These are phyloP conservation scores for Prinsepia uniflora DNA, from an alignment of 306 rosid genomes.

Conservation along the genomic window DNA sequence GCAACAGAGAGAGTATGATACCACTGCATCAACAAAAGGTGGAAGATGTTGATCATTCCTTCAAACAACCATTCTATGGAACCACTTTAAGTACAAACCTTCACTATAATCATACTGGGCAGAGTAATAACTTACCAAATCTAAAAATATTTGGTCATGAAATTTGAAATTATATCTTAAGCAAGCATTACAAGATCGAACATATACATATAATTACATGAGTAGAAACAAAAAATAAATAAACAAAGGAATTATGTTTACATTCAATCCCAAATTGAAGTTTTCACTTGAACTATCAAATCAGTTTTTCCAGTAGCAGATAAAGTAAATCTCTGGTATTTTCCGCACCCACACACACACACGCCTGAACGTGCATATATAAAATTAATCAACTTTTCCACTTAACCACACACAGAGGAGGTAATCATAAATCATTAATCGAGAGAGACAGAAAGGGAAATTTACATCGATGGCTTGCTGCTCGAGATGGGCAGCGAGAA, in stretches of 20 bases:
- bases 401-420: background rate
- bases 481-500: constrained; percentile 2
- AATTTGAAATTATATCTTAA: too few relatives aligned
- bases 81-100: too few relatives aligned
- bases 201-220: too few relatives aligned
- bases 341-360: background rate
- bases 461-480: background rate
- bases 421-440: background rate
- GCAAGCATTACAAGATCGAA: too few relatives aligned
- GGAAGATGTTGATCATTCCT: too few relatives aligned
- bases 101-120: too few relatives aligned
- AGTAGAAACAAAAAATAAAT: too few relatives aligned
- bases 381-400: background rate
- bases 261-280: background rate
- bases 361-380: background rate
- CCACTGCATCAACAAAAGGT: too few relatives aligned
- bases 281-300: background rate
- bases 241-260: background rate
- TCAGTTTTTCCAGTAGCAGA: background rate
- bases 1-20: too few relatives aligned
- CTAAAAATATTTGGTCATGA: too few relatives aligned
- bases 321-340: background rate
- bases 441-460: background rate
- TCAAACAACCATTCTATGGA: too few relatives aligned
- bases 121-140: too few relatives aligned